These are phyloP conservation scores for Uromyces viciae-fabae DNA, from an alignment of 1,284 basidiomycete species.

Conservation along the genomic window DNA sequence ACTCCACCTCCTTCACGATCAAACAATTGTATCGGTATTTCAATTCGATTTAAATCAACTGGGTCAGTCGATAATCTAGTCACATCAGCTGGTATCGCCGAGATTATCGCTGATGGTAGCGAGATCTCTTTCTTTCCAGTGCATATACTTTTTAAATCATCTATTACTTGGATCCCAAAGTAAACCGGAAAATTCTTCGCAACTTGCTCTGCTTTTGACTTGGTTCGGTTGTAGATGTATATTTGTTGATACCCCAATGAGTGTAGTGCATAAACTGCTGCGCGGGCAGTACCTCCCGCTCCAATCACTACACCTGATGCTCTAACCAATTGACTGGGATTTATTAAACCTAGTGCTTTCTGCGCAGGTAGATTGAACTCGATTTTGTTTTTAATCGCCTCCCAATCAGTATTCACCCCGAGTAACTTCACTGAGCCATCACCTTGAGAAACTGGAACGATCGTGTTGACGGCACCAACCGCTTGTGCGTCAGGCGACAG, in stretches of 20 bases:
- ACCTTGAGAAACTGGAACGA: conserved; percentile 62
- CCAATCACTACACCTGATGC: conserved; percentile 74
- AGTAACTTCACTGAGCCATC: conserved; percentile 62
- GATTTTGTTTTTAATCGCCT: conserved; percentile 68
- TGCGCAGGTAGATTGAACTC: conserved; percentile 48
- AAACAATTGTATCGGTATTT: conserved; percentile 60
- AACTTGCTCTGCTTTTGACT: conserved; percentile 67
- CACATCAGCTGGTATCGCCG: conserved; percentile 59
- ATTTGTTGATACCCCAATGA: conserved; percentile 67
- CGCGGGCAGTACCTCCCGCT: conserved; percentile 85
- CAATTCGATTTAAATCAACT: conserved; percentile 47
- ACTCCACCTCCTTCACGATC: conserved; percentile 60
- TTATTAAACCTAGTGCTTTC: conserved; percentile 50
- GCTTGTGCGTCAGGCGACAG: conserved; percentile 72
- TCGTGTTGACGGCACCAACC: conserved; percentile 90
- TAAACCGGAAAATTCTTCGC: conserved; percentile 65
- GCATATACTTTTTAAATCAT: conserved; percentile 62
- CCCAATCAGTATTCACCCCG: conserved; percentile 92
- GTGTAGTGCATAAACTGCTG: conserved; percentile 81
- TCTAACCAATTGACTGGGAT: conserved; percentile 55
- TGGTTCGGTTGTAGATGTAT: conserved; percentile 80
- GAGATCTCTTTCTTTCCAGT: conserved; percentile 58
- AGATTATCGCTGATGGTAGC: conserved; percentile 80
- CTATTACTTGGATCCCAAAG: conserved; percentile 64
- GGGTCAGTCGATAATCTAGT: conserved; percentile 50